These are phyloP conservation scores for Lasiosphaeria ovina DNA, from an alignment of 495 filamentous ascomycete genomes.

Conservation along the genomic window DNA sequence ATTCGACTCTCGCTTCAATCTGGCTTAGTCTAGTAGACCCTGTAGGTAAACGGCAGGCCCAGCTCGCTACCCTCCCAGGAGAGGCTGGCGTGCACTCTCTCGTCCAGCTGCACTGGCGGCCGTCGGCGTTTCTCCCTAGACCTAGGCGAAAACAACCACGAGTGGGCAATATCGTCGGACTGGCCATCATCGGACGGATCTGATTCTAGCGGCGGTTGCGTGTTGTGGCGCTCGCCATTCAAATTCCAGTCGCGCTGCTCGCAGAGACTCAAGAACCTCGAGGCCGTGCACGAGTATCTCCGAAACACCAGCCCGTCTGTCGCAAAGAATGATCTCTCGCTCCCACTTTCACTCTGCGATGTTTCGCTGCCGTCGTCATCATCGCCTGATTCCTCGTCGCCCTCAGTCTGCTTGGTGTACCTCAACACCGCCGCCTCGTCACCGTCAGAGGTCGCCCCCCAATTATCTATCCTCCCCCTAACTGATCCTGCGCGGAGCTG, in stretches of 20 bases:
- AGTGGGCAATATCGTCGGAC: background rate
- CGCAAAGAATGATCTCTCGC: background rate
- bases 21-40: background rate
- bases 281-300: background rate
- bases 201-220: background rate
- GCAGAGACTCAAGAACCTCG: background rate
- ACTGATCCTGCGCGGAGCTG: background rate
- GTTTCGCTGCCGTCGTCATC: background rate
- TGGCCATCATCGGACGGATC: background rate
- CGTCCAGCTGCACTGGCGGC: background rate
- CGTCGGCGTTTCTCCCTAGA: background rate
- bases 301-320: background rate
- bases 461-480: background rate
- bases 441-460: background rate
- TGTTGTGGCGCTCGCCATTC: background rate
- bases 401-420: background rate
- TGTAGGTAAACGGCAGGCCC: background rate
- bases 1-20: no score
- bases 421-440: background rate
- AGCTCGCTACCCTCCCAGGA: background rate
- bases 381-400: background rate
- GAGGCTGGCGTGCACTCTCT: background rate
- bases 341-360: background rate
- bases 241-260: background rate
- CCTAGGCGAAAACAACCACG: background rate